These are phyloP conservation scores for Euphorbia pulcherrima DNA, from an alignment of 345 rosid species.

Conservation along the genomic window DNA sequence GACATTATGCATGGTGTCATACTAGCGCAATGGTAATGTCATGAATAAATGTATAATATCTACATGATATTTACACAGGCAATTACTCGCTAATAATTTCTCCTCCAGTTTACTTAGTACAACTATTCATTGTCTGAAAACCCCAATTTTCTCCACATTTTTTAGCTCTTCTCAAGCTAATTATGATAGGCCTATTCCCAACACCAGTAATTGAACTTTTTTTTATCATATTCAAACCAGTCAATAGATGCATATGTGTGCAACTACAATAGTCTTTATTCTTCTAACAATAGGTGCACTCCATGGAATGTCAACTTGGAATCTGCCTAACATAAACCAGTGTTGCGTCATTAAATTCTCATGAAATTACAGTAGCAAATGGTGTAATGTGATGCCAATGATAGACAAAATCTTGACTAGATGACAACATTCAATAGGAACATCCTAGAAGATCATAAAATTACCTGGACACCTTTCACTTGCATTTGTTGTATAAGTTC, in stretches of 20 bases:
- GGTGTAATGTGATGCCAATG: background rate
- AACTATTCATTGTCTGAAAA: background rate
- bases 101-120: background rate
- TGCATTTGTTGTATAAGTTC: constrained; percentile 98
- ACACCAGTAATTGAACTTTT: background rate
- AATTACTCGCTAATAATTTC: background rate
- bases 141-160: background rate
- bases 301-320: background rate
- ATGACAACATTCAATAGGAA: background rate
- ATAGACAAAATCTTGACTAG: background rate
- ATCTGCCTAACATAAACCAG: background rate
- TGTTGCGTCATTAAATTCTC: background rate
- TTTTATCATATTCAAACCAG: background rate
- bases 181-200: background rate
- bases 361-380: background rate
- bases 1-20: background rate
- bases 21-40: background rate
- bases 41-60: background rate
- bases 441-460: background rate
- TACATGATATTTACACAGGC: background rate
- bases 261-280: background rate
- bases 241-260: background rate
- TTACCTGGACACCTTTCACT: constrained; percentile 95
- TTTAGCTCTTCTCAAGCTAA: background rate
- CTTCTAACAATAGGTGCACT: background rate